Conservation (phyloP, 257 asterid species). For the Jasminum sambac region DNA sequence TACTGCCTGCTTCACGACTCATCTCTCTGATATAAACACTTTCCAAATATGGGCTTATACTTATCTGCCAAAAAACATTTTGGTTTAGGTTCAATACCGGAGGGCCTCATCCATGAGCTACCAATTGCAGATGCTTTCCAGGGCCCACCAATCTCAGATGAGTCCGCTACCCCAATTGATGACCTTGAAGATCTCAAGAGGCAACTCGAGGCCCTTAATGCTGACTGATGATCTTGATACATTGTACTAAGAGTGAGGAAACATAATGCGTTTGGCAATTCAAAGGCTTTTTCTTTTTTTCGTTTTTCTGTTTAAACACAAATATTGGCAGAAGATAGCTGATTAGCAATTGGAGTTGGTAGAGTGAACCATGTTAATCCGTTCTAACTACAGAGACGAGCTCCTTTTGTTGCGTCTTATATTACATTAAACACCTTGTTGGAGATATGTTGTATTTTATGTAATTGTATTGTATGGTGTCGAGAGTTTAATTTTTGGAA, state of each 20-base stretch:
- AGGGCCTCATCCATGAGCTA: conserved; percentile 82
- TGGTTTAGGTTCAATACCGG: conserved; percentile 66
- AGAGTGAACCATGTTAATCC: background rate
- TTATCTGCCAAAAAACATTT: background rate
- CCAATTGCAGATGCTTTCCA: conserved; percentile 79
- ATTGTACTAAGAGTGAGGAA: background rate
- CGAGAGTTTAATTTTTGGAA: background rate
- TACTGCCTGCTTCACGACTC: no score
- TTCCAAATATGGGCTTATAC: no score
- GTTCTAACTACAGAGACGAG: conserved; percentile 1
- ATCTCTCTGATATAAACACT: no score
- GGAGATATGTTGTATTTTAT: background rate
- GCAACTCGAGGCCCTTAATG: conserved; percentile 86
- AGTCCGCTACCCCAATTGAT: conserved; percentile 32
- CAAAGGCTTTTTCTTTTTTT: background rate
- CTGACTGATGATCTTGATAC: conserved; percentile 24
- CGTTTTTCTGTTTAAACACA: background rate
- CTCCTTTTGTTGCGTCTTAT: conserved; percentile 12
- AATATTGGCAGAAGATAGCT: background rate
- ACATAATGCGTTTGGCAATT: background rate
- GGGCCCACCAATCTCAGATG: conserved; percentile 40
- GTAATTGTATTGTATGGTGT: background rate
- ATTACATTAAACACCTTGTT: background rate
- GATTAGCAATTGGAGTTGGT: background rate
- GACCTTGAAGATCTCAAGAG: conserved; percentile 85